Conservation (phyloP, 2,329 filamentous ascomycete genomes). For the Periconia sp. region DNA sequence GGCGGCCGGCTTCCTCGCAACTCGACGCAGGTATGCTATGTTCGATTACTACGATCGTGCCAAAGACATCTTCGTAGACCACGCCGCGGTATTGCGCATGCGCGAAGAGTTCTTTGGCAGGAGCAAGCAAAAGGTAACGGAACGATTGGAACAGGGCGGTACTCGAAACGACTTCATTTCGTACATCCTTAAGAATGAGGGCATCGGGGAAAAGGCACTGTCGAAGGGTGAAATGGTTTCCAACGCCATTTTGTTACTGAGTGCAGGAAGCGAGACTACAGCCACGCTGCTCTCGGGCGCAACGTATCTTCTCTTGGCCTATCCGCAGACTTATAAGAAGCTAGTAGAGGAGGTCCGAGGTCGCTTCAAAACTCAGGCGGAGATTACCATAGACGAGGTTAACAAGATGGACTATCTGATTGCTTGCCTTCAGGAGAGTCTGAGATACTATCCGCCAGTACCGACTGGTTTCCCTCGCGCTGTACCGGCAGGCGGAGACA, state of each 20-base stretch:
- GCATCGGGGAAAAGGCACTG: constrained; percentile 17
- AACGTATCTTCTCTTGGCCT: constrained; percentile 49
- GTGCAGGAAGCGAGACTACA: constrained; percentile 56
- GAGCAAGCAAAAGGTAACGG: constrained; percentile 19
- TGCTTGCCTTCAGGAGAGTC: constrained; percentile 32
- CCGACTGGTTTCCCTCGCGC: constrained; percentile 37
- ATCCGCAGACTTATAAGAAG: constrained; percentile 22
- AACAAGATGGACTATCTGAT: constrained; percentile 35
- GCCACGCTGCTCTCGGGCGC: constrained; percentile 51
- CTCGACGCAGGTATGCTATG: constrained; percentile 22
- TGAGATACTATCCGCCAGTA: constrained; percentile 36
- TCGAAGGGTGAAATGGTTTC: constrained; percentile 41
- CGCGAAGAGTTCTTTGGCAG: constrained; percentile 25
- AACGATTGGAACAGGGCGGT: constrained; percentile 22
- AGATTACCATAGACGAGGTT: constrained; percentile 35
- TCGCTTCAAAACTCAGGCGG: constrained; percentile 17
- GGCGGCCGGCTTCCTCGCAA: constrained; percentile 14
- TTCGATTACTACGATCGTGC: constrained; percentile 23
- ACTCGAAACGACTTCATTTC: constrained; percentile 34
- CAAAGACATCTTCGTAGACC: constrained; percentile 19
- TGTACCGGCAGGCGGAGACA: constrained; percentile 28
- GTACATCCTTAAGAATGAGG: constrained; percentile 30
- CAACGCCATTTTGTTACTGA: constrained; percentile 42
- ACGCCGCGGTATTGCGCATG: constrained; percentile 1
- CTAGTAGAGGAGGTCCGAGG: constrained; percentile 30